Percentiles rank a stretch among this genome's conserved stretches.
These are phyloP conservation scores for Cladosporium velox DNA, from an alignment of 2,329 filamentous ascomycete genomes.

Conservation along the genomic window DNA sequence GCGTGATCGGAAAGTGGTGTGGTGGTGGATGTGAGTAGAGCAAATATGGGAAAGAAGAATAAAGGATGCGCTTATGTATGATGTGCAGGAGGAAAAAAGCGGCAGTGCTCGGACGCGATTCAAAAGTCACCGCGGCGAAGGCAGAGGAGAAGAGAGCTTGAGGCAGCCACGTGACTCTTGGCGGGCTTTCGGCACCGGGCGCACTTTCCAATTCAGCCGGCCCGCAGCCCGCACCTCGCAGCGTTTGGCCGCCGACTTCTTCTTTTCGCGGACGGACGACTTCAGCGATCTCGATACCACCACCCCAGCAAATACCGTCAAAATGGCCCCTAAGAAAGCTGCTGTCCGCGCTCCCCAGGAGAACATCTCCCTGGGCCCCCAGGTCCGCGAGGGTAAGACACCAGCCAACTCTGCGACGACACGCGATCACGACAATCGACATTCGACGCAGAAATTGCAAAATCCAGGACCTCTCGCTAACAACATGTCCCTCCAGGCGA, in stretches of 20 bases:
- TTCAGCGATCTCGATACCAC: slow-evolving; percentile 17
- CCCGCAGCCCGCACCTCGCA: neutral
- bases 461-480: slow-evolving; percentile 28
- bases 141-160: neutral
- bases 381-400: slow-evolving; percentile 82
- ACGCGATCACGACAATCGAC: slow-evolving; percentile 16
- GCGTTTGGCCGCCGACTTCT: slow-evolving; percentile 3
- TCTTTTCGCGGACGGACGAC: slow-evolving; percentile 18
- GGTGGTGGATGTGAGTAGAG: neutral
- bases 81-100: slow-evolving; percentile 13
- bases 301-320: slow-evolving; percentile 33
- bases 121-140: slow-evolving; percentile 9
- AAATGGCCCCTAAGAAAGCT: slow-evolving; percentile 92
- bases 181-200: slow-evolving; percentile 2
- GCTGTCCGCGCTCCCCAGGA: slow-evolving; percentile 77
- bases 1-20: neutral
- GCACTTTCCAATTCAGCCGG: slow-evolving; percentile 20
- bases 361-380: slow-evolving; percentile 97
- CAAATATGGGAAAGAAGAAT: slow-evolving; percentile 2
- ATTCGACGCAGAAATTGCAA: slow-evolving; percentile 18
- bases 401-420: slow-evolving; percentile 41
- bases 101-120: slow-evolving; percentile 16
- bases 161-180: neutral
- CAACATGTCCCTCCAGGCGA: slow-evolving; percentile 63
- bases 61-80: slow-evolving; percentile 9